Evolutionary conservation across 1,139 yeast species (phyloP).

Genomic region (Saccharomyces hybrid): DNA sequence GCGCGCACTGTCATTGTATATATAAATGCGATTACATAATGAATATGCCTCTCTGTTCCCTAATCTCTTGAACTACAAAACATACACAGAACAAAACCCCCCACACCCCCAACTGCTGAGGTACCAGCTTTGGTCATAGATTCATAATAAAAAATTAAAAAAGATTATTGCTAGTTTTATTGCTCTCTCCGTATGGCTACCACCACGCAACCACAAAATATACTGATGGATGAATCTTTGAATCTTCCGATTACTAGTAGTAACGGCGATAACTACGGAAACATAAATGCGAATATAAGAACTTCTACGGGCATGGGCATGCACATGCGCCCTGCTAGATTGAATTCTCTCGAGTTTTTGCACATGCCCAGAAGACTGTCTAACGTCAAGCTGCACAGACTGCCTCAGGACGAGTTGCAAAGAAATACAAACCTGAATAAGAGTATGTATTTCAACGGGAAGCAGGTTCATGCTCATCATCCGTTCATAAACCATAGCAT

Average conservation of each 20-base stretch:
- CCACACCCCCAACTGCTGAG: not conserved
- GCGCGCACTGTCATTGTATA: not conserved
- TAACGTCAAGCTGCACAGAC: constrained; percentile 16
- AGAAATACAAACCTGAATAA: constrained; percentile 23
- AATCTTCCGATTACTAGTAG: not conserved
- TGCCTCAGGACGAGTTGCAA: constrained; percentile 14
- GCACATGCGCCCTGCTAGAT: not conserved
- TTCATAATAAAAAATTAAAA: not conserved
- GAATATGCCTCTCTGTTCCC: not conserved
- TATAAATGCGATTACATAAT: not conserved
- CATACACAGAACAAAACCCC: not conserved
- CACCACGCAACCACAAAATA: not conserved
- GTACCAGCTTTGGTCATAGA: not conserved
- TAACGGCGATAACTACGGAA: constrained; percentile 3
- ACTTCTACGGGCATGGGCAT: not conserved
- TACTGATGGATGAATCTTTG: not conserved
- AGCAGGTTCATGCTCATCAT: not conserved
- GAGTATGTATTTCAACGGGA: constrained; percentile 4
- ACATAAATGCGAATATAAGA: constrained; percentile 1
- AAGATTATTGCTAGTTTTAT: not conserved
- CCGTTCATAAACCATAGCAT: not conserved
- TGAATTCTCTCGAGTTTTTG: constrained; percentile 19
- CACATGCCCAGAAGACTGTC: constrained; percentile 23
- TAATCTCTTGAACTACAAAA: not conserved
- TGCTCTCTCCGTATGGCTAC: not conserved